phyloP scores from a whole-genome alignment of 1,139 yeast species.

The Maudiozyma humilis region DNA sequence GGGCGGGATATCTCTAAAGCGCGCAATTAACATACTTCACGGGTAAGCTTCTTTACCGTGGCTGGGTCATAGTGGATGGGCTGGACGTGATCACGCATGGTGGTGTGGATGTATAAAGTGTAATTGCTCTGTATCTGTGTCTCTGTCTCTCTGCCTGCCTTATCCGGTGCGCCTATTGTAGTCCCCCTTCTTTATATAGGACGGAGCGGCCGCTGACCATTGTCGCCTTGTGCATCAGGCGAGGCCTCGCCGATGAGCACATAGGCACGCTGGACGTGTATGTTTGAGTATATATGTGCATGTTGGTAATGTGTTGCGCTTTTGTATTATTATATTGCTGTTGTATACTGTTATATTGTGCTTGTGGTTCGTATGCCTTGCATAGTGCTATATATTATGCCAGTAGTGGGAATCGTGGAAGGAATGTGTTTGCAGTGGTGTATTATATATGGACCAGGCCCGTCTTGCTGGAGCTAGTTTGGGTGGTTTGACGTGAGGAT shows the following conservation, averaged over 20 bases:
- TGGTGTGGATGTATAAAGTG: not conserved
- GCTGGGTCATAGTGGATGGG: conserved; percentile 33
- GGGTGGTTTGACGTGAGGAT: not conserved
- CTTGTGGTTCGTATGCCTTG: not conserved
- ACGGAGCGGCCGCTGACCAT: not conserved
- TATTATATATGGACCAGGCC: too few relatives aligned
- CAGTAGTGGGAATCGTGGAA: too few relatives aligned
- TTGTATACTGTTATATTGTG: too few relatives aligned
- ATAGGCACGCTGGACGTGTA: not conserved
- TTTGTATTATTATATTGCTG: too few relatives aligned
- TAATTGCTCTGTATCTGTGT: not conserved
- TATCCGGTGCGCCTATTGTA: not conserved
- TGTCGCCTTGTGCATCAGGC: not conserved
- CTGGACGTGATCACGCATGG: conserved; percentile 22
- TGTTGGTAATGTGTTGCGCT: too few relatives aligned
- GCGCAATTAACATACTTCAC: conserved; percentile 11
- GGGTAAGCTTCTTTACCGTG: conserved; percentile 29
- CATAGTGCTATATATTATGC: not conserved
- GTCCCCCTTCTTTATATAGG: not conserved
- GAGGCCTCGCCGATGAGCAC: not conserved
- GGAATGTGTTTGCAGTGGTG: too few relatives aligned
- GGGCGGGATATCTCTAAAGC: not conserved
- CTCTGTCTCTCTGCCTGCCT: not conserved
- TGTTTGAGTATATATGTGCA: not conserved
- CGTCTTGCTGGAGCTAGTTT: not conserved